Evolutionary conservation across 495 filamentous ascomycete genomes (phyloP).

Genomic region (Jackrogersella multiformis): DNA sequence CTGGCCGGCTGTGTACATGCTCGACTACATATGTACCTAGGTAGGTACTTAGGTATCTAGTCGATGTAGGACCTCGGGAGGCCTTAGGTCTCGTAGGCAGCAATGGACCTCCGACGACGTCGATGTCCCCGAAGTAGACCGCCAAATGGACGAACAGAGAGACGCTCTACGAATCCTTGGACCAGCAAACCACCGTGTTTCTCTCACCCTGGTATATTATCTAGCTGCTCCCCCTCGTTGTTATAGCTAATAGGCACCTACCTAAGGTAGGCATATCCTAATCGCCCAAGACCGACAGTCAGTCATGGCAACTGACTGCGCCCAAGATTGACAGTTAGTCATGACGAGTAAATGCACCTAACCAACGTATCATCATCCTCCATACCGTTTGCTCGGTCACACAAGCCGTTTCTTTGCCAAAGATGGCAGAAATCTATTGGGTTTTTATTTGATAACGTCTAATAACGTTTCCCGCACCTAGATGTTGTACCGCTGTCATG

Average conservation of each 20-base stretch:
- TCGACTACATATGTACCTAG: no score
- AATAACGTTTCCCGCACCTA: background rate
- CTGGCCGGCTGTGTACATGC: constrained; percentile 1
- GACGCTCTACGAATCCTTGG: background rate
- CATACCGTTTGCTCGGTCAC: constrained; percentile 14
- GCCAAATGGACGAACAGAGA: background rate
- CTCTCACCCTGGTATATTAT: background rate
- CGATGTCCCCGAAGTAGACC: background rate
- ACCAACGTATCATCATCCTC: background rate
- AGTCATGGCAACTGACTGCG: background rate
- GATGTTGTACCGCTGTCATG: background rate
- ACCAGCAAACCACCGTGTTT: background rate
- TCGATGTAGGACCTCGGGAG: constrained; percentile 17
- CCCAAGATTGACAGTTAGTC: background rate
- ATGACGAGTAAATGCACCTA: background rate
- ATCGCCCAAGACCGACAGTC: background rate
- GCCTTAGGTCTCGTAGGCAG: constrained; percentile 12
- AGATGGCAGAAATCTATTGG: constrained; percentile 6
- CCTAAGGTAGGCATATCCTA: background rate
- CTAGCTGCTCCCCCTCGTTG: no score
- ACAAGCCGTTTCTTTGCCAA: constrained; percentile 1
- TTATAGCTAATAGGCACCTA: no score
- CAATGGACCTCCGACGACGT: background rate
- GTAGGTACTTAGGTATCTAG: no score
- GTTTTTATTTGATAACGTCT: background rate